Conservation (phyloP, 2,329 filamentous ascomycete species). For the Cladosporium cucumerinum region DNA sequence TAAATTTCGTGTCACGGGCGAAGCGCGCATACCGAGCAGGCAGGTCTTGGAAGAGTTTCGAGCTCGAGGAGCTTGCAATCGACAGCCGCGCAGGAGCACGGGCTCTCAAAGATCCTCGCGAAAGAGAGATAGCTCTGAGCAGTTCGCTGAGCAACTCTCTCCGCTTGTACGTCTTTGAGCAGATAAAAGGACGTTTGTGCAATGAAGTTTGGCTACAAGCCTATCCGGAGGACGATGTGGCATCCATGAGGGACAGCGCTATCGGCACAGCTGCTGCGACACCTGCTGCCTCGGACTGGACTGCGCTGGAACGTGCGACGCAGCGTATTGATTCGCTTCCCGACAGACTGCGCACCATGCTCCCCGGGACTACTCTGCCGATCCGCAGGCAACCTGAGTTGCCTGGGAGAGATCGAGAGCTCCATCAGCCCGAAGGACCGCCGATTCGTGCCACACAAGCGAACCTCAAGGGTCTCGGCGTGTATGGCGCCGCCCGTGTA, state of each 20-base stretch:
- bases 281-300: not conserved
- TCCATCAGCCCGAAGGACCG: constrained; percentile 2
- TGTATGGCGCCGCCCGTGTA: not conserved
- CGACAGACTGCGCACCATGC: not conserved
- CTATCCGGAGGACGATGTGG: not conserved
- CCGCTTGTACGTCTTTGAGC: constrained; percentile 21
- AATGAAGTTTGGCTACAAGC: constrained; percentile 22
- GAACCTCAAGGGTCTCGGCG: not conserved
- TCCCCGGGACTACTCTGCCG: not conserved
- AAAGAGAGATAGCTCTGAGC: constrained; percentile 10
- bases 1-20: constrained; percentile 22
- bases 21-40: constrained; percentile 23
- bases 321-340: not conserved
- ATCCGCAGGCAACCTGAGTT: not conserved
- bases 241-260: not conserved
- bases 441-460: not conserved
- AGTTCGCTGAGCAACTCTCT: constrained; percentile 20
- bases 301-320: not conserved
- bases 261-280: not conserved
- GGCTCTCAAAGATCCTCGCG: constrained; percentile 12
- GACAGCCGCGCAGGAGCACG: constrained; percentile 18
- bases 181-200: constrained; percentile 23
- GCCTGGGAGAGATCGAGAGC: constrained; percentile 1
- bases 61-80: constrained; percentile 21
- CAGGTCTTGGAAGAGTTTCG: constrained; percentile 22